Evolutionary conservation across 1,139 yeast species (phyloP), one percentile per base, ranked within the genome.

Genomic region (Hansenula lynferdii): DNA sequence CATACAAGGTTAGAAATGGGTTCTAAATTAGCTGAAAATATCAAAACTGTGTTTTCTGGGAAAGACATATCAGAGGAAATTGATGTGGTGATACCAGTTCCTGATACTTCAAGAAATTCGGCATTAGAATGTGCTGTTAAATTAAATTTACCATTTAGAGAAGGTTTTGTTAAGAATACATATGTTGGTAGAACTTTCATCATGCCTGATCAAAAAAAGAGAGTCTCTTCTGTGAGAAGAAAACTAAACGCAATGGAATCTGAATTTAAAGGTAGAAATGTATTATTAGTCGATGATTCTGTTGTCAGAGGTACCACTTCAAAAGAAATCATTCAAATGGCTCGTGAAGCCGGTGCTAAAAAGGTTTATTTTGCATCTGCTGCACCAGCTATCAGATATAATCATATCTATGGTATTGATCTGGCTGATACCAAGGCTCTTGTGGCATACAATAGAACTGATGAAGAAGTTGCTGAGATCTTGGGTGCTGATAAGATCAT

Each of bases 221-320:
- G 99, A 63, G 80, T 90, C 42, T 86, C 96, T 9, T 84, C 95
- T 25, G 99, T 92, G 18, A 78, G 98, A 58, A 77, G 96, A 54
- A 92, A 92, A 66, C 73, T 92, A 57, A 92, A 92, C 61, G 97
- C 98, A 7, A 92, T 92, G 97, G 89, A 81, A 45, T 77, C 86
- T 39, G 99, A 94, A 66, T 92, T 92, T 61, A 72, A 75, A 50
- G 94, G 77, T 47, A 78, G 87, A 54, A 82, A 80, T 46, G 98
- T 92, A n/a, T 69, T 92, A 49, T 74, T 92, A 43, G 97, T 92
- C 34, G 98, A 92, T 64, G 98, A 92, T 62, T 89, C 97, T 24
- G 90, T 92, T 52, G 98, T 92, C 16, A 80, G 98, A 62, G 98
- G 98, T 47, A 92, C 98, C 25, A 92, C 98, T 2, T 89, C 97